These are phyloP conservation scores for Cryphonectria japonica DNA, from an alignment of 2,329 filamentous ascomycete species.

Conservation along the genomic window DNA sequence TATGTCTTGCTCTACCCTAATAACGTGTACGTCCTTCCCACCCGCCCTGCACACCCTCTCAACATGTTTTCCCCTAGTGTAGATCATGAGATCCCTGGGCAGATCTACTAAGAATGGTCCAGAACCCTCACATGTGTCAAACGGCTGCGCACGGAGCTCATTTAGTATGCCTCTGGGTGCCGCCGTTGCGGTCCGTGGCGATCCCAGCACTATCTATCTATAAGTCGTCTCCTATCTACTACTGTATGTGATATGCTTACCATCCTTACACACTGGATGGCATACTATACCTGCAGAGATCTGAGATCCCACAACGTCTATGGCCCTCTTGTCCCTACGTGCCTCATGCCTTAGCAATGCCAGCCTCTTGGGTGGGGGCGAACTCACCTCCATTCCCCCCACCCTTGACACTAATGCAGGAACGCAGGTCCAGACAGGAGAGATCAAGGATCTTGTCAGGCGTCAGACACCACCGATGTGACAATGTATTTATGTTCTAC, in stretches of 20 bases:
- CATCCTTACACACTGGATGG: too few relatives aligned
- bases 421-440: slow-evolving; percentile 4
- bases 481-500: not conserved
- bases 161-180: not conserved
- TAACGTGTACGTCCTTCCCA: not conserved
- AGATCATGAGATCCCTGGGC: slow-evolving; percentile 8
- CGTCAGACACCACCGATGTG: not conserved
- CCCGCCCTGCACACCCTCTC: not conserved
- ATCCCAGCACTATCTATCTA: not conserved
- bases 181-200: slow-evolving; percentile 4
- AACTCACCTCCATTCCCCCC: not conserved
- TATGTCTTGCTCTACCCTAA: not conserved
- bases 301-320: not conserved
- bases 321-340: not conserved
- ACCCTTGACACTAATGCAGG: not conserved
- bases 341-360: not conserved
- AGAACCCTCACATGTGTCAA: not conserved
- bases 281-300: too few relatives aligned
- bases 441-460: not conserved
- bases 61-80: not conserved
- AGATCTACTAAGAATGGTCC: slow-evolving; percentile 5
- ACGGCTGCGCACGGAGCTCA: too few relatives aligned
- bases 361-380: not conserved
- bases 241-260: too few relatives aligned
- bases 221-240: too few relatives aligned